Evolutionary conservation across 768 basidiomycete genomes (phyloP).

Genomic region (Macrolepiota dolichaula): DNA sequence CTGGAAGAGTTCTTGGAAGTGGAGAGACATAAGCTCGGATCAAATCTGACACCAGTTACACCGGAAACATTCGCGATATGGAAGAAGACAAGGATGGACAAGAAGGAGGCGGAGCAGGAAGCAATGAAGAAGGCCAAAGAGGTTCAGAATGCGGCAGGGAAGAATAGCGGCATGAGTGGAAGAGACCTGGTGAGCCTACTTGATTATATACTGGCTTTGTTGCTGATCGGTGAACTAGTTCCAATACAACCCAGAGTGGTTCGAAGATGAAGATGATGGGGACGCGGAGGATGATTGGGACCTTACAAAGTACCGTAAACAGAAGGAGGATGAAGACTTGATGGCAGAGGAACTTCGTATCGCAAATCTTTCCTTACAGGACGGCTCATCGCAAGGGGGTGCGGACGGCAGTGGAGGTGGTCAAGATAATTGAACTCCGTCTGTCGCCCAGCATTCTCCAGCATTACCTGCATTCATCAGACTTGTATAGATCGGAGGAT

Average conservation of each 20-base stretch:
- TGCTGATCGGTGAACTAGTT: slow-evolving; percentile 47
- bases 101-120: slow-evolving; percentile 89
- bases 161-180: slow-evolving; percentile 91
- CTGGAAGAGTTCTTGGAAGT: slow-evolving; percentile 97
- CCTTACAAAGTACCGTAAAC: slow-evolving; percentile 54
- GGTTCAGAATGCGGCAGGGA: slow-evolving; percentile 78
- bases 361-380: slow-evolving; percentile 36
- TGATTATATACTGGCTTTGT: neutral
- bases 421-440: neutral
- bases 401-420: slow-evolving; percentile 28
- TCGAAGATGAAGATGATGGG: slow-evolving; percentile 69
- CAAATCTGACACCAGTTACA: slow-evolving; percentile 90
- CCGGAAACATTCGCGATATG: slow-evolving; percentile 87
- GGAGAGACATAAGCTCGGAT: slow-evolving; percentile 93
- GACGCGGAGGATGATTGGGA: slow-evolving; percentile 55
- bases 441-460: neutral
- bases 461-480: neutral
- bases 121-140: slow-evolving; percentile 81
- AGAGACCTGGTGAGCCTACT: slow-evolving; percentile 74
- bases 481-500: neutral
- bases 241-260: slow-evolving; percentile 95
- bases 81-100: slow-evolving; percentile 94
- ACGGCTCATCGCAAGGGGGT: slow-evolving; percentile 24
- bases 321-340: slow-evolving; percentile 59
- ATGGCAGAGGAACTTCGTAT: slow-evolving; percentile 53